A percentile compares a stretch with the other conserved stretches of the same genome.
phyloP scores from a whole-genome alignment of 2,329 filamentous ascomycete genomes.

The Paecilomyces sp. region DNA sequence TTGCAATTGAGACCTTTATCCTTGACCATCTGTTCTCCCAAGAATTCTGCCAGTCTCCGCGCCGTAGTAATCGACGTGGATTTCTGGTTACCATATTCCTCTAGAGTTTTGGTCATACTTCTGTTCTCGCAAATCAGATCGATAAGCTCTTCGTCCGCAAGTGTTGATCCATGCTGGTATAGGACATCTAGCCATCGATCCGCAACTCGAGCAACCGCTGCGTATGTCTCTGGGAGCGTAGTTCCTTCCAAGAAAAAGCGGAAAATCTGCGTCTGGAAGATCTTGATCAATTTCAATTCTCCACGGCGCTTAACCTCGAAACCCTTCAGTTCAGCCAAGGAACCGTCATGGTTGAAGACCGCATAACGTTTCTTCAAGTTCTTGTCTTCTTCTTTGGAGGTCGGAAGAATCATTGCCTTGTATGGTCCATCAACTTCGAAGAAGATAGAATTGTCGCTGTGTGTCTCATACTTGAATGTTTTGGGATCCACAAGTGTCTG shows the following conservation, averaged over 20 bases:
- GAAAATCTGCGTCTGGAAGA: constrained; percentile 98
- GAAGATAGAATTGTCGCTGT: constrained; percentile 98
- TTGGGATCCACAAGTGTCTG: constrained; percentile 75
- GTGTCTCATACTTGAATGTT: constrained; percentile 86
- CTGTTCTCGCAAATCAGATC: constrained; percentile 99
- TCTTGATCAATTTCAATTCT: constrained; percentile 98
- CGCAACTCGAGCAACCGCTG: constrained; percentile 84
- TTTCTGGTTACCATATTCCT: constrained; percentile 93
- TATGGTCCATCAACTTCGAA: constrained; percentile 99
- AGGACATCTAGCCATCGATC: constrained; percentile 96
- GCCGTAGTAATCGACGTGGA: constrained; percentile 99
- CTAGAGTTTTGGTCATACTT: constrained; percentile 93
- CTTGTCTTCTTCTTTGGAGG: constrained; percentile 98
- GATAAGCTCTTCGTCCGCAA: constrained; percentile 95
- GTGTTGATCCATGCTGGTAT: constrained; percentile 75
- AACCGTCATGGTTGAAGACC: constrained; percentile 97
- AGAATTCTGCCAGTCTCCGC: constrained; percentile 85
- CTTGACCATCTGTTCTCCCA: constrained; percentile 98
- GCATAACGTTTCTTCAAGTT: constrained; percentile 99
- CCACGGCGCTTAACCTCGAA: constrained; percentile 97
- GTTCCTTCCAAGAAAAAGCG: constrained; percentile 95
- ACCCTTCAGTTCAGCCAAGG: constrained; percentile 88
- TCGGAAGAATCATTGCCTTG: constrained; percentile 93
- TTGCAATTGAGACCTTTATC: constrained; percentile 99
- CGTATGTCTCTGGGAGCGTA: constrained; percentile 83